Base-by-base conservation (phyloP, 179 eudicot species). In the Silene coronaria region DNA sequence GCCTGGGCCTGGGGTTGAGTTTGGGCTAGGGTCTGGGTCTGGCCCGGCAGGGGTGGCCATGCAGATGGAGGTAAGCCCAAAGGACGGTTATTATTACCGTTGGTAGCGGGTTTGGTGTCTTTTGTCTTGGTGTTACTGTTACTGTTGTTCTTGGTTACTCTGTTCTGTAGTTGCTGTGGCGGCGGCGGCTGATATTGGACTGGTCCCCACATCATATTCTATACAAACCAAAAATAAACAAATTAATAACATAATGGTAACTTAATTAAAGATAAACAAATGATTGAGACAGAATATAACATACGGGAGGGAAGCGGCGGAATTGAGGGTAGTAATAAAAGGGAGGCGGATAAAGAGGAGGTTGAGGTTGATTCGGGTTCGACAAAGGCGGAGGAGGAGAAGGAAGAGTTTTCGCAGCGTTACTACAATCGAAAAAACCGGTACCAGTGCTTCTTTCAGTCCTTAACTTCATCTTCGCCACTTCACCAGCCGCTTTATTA, bases 401-500 rank as follows among this genome's bases (percentile, higher is more conserved):
- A 3, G 72, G 48, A 4, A 61, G 65, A 42, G 58, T 62, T 59
- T 78, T 67, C 0, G 21, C 60, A 45, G 53, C 71, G 66, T 64
- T 71, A 22, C 77, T 73, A 22, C 84, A 78, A 36, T 82, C 84
- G 2, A 82, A 82, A 67, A 82, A 79, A 3, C 85, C 82, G 34
- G 85, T 82, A 45, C 85, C 85, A 11, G 12, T 66, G 24, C 60
- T 72, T 0, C 38, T 63, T 4, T 81, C 81, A 45, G 14, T 78
- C n/a, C 65, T 75, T 53, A 79, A 2, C 60, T 79, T 79, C 27
- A 78, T 67, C 11, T 75, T 60, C 2, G 82, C 85, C 17, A 82
- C 85, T 27, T 82, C 80, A 3, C 75, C 82, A 14, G 82, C 82
- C 28, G 85, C 85, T 75, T 82, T 82, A 38, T 72, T 55, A 0